Evolutionary conservation across 2,329 filamentous ascomycete species (phyloP).

Genomic region (Fusarium ambrosium): DNA sequence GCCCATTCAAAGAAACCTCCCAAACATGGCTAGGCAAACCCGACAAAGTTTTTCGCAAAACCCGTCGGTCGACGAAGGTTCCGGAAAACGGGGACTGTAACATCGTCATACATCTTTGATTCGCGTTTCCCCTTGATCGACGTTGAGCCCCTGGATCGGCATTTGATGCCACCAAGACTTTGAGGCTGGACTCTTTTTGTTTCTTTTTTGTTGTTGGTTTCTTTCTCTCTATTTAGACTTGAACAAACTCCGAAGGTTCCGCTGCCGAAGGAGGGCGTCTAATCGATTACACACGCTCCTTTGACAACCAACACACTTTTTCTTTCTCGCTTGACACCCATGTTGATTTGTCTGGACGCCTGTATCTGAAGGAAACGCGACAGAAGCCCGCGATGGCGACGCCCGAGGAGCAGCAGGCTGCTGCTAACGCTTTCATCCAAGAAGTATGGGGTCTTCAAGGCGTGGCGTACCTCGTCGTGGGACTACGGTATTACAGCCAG

Average conservation of each 20-base stretch:
- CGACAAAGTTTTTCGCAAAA: neutral
- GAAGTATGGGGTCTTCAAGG: slow-evolving; percentile 22
- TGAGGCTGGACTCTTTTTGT: neutral
- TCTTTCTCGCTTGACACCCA: neutral
- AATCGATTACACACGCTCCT: neutral
- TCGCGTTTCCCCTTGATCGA: slow-evolving; percentile 2
- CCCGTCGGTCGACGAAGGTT: neutral
- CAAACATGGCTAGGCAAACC: neutral
- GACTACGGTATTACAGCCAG: slow-evolving; percentile 17
- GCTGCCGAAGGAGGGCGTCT: neutral
- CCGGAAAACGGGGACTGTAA: neutral
- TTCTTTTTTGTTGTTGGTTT: neutral
- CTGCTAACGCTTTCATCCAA: slow-evolving; percentile 12
- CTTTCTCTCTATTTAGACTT: neutral
- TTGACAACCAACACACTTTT: neutral
- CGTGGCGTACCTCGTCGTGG: slow-evolving; percentile 9
- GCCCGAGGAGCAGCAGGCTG: slow-evolving; percentile 12
- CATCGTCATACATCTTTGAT: slow-evolving; percentile 3
- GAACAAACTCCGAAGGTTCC: neutral
- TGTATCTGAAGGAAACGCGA: neutral
- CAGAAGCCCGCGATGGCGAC: slow-evolving; percentile 4
- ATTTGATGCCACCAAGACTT: neutral
- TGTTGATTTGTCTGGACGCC: neutral
- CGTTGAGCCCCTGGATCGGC: slow-evolving; percentile 7
- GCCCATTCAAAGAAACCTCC: neutral